Conservation (phyloP, 495 filamentous ascomycete genomes). For the Daldinia concentrica region DNA sequence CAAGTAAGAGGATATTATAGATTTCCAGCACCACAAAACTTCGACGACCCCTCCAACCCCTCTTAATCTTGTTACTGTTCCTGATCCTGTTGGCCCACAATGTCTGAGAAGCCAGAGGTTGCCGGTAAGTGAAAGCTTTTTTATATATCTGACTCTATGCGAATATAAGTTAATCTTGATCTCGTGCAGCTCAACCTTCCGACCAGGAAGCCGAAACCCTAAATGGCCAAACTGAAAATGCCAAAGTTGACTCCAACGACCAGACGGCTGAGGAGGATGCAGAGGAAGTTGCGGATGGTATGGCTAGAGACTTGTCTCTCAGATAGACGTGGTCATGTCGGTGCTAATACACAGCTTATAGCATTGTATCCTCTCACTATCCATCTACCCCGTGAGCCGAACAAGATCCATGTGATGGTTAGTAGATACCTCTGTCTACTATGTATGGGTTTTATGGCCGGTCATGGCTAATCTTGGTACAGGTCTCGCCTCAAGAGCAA, state of each 20-base stretch:
- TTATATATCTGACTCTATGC: background rate
- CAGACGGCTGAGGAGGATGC: conserved; percentile 41
- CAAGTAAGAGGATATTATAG: conserved; percentile 36
- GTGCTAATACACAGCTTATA: conserved; percentile 35
- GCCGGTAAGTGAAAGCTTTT: conserved; percentile 27
- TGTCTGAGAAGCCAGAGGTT: conserved; percentile 44
- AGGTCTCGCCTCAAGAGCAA: conserved; percentile 94
- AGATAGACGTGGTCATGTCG: background rate
- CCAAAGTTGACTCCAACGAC: conserved; percentile 42
- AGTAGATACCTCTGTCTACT: conserved; percentile 40
- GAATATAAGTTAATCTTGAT: conserved; percentile 21
- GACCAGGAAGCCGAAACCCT: conserved; percentile 35
- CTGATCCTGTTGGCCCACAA: conserved; percentile 25
- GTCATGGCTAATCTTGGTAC: conserved; percentile 41
- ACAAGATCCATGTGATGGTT: conserved; percentile 86
- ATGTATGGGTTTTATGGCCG: conserved; percentile 21
- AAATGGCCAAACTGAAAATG: conserved; percentile 35
- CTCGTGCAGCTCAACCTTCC: conserved; percentile 37
- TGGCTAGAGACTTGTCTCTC: conserved; percentile 1
- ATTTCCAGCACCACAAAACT: conserved; percentile 24
- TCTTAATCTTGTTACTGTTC: conserved; percentile 14
- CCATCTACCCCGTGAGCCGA: conserved; percentile 81
- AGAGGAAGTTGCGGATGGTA: conserved; percentile 42
- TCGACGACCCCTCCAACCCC: conserved; percentile 18
- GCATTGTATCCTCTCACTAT: conserved; percentile 81